A percentile compares a stretch with the other conserved stretches of the same genome.
phyloP scores from a whole-genome alignment of 139 green algal genomes.

The Haematococcus sp. region DNA sequence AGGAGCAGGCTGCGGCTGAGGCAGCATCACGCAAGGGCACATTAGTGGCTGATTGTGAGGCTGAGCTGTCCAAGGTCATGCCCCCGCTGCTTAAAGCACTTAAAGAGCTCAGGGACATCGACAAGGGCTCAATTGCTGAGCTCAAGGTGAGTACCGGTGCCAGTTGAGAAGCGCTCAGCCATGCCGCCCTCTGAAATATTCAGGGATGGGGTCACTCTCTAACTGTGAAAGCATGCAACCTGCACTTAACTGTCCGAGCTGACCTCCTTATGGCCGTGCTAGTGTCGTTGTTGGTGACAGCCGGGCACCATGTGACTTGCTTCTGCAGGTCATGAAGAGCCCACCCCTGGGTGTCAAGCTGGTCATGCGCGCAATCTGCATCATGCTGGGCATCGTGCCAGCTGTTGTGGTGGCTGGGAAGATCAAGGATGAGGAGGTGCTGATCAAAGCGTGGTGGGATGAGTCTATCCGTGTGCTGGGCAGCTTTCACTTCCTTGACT shows the following conservation, averaged over 20 bases:
- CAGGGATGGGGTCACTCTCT: no score
- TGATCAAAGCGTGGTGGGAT: constrained; percentile 47
- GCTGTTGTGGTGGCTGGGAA: constrained; percentile 20
- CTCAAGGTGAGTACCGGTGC: constrained; percentile 31
- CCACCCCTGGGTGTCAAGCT: constrained; percentile 36
- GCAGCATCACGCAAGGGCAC: not conserved
- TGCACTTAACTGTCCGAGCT: no score
- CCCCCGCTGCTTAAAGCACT: constrained; percentile 30
- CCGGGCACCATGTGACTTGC: not conserved
- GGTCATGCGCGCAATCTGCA: constrained; percentile 45
- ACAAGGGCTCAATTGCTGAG: constrained; percentile 55
- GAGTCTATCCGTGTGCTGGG: constrained; percentile 46
- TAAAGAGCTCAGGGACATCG: constrained; percentile 34
- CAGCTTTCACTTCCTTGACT: constrained; percentile 56
- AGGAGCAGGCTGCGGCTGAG: constrained; percentile 10
- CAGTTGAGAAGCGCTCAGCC: not conserved
- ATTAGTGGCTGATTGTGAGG: constrained; percentile 16
- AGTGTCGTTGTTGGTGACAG: no score
- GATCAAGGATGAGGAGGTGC: constrained; percentile 34
- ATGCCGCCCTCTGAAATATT: no score
- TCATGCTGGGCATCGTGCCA: constrained; percentile 40
- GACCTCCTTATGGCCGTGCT: no score
- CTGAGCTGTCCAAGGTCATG: constrained; percentile 21
- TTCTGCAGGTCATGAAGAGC: constrained; percentile 14
- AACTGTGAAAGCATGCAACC: no score